These are phyloP conservation scores for Solanum hybrid DNA, from an alignment of 305 asterid genomes.

Conservation along the genomic window DNA sequence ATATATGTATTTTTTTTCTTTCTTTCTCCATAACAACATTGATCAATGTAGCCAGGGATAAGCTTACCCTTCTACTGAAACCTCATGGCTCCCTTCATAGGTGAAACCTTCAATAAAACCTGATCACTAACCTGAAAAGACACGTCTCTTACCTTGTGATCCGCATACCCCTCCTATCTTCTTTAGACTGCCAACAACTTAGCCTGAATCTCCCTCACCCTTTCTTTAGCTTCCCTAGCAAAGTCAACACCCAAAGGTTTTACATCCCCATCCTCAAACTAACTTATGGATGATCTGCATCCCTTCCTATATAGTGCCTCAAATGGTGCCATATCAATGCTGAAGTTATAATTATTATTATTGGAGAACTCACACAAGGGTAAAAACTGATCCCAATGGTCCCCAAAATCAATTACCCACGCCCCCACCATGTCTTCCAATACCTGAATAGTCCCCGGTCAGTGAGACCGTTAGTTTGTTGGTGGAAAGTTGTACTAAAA, in stretches of 20 bases:
- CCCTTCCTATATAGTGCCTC: background rate
- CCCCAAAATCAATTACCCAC: background rate
- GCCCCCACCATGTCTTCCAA: background rate
- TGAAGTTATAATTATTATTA: no score
- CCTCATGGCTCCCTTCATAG: background rate
- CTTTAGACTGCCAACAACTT: background rate
- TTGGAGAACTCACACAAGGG: background rate
- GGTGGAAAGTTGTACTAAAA: background rate
- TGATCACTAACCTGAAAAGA: background rate
- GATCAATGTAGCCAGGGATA: background rate
- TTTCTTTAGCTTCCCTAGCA: background rate
- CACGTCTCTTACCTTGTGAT: background rate
- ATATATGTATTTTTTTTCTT: background rate
- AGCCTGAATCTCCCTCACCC: background rate
- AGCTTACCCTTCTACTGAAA: background rate
- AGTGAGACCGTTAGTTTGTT: no score
- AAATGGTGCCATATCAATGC: background rate
- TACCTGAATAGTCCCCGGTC: background rate
- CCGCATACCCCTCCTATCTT: background rate
- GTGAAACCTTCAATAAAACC: background rate
- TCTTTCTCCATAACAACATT: background rate
- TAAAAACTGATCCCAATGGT: background rate
- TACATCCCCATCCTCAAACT: background rate
- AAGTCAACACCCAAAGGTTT: background rate
- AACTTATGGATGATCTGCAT: background rate